Evolutionary conservation across 108 stramenopile genomes (phyloP).

Genomic region (Cylindrotheca fusiformis): DNA sequence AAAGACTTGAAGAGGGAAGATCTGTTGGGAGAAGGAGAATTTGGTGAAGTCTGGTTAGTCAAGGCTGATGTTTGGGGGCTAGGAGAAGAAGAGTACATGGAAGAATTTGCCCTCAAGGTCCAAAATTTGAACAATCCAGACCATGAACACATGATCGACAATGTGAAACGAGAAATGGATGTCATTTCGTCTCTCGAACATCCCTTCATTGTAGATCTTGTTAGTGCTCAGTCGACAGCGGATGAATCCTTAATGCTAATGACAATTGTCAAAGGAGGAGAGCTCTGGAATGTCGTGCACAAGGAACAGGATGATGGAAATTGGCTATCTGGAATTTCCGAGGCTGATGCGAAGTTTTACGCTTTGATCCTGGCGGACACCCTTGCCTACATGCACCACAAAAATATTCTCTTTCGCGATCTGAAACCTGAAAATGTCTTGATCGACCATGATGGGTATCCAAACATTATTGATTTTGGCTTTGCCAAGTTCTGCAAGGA

Average conservation of each 20-base stretch:
- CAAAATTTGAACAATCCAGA: conserved; percentile 52
- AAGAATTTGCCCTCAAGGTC: conserved; percentile 82
- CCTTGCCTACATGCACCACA: conserved; percentile 56
- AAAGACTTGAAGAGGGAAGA: conserved; percentile 31
- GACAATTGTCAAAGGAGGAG: conserved; percentile 76
- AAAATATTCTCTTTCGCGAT: conserved; percentile 83
- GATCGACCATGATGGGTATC: conserved; percentile 70
- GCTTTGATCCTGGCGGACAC: conserved; percentile 29
- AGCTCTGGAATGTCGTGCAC: conserved; percentile 73
- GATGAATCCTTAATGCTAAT: conserved; percentile 57
- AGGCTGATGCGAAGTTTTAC: conserved; percentile 29
- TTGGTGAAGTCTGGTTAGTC: conserved; percentile 60
- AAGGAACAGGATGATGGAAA: conserved; percentile 46
- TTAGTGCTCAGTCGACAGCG: conserved; percentile 71
- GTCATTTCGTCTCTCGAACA: conserved; percentile 79
- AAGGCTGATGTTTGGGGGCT: conserved; percentile 17
- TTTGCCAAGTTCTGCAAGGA: conserved; percentile 44
- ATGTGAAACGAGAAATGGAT: conserved; percentile 70
- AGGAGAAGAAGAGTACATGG: conserved; percentile 31
- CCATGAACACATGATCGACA: conserved; percentile 61
- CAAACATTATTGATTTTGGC: conserved; percentile 75
- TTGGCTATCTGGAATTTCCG: conserved; percentile 62
- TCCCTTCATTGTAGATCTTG: conserved; percentile 88
- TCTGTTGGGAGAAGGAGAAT: conserved; percentile 51
- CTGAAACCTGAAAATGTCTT: conserved; percentile 78